Evolutionary conservation across 495 filamentous ascomycete species (phyloP).

Genomic region (Niebla homalea): DNA sequence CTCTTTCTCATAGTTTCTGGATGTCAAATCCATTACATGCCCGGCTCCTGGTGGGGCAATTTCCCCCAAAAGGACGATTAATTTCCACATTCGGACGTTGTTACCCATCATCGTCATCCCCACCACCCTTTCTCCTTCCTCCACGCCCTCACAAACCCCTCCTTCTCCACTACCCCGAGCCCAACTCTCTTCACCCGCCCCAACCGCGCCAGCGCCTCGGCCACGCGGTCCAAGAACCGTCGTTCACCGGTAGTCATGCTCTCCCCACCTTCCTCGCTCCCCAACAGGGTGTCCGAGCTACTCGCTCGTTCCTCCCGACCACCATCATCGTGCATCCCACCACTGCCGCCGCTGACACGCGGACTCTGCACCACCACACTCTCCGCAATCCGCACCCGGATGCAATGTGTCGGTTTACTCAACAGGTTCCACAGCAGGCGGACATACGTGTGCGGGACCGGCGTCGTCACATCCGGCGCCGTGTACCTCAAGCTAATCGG

Average conservation of each 20-base stretch:
- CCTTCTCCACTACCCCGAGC: slow-evolving; percentile 70
- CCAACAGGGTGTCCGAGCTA: slow-evolving; percentile 22
- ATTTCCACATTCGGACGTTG: too few species aligned
- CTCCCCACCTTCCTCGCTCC: slow-evolving; percentile 22
- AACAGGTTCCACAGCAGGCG: slow-evolving; percentile 74
- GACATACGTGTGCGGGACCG: slow-evolving; percentile 56
- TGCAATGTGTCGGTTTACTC: slow-evolving; percentile 74
- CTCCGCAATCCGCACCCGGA: slow-evolving; percentile 79
- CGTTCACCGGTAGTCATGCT: slow-evolving; percentile 42
- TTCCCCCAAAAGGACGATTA: too few species aligned
- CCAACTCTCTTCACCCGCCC: slow-evolving; percentile 85
- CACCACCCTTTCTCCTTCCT: slow-evolving; percentile 27
- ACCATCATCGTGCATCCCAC: slow-evolving; percentile 5
- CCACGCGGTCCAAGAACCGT: slow-evolving; percentile 56
- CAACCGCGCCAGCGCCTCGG: slow-evolving; percentile 75
- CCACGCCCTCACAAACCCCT: slow-evolving; percentile 63
- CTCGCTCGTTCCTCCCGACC: slow-evolving; percentile 26
- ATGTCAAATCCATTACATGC: too few species aligned
- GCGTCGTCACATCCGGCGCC: slow-evolving; percentile 79
- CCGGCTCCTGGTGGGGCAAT: too few species aligned
- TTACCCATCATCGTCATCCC: slow-evolving; percentile 10
- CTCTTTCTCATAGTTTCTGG: too few species aligned
- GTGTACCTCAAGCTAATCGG: slow-evolving; percentile 82
- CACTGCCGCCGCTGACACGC: slow-evolving; percentile 25
- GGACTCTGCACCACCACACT: slow-evolving; percentile 34